Evolutionary conservation across 1,284 basidiomycete genomes (phyloP), one percentile per base, ranked within the genome.

Genomic region (Microbotryum scabiosae): DNA sequence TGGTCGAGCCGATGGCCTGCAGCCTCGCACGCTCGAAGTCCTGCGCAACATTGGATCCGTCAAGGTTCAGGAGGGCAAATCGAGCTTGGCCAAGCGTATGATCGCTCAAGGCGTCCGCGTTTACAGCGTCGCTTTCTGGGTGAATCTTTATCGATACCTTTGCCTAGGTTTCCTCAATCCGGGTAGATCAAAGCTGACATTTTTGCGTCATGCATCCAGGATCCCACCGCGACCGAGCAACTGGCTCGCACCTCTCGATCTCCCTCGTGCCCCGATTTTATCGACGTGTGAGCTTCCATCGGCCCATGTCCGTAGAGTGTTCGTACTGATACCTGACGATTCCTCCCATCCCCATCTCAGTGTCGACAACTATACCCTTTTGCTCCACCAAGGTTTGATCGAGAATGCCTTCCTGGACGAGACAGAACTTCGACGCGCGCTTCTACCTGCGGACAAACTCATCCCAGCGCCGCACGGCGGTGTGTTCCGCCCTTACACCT

Each of bases 341-440:
- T 9, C 12, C 5, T 41, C 3, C 16, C 36, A 18, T 1, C 36
- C 16, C 36, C 30, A 30, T 41, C 14, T 18, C 64, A 74, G 76
- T 21, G 71, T 73, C 62, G 75, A 76, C 67, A 73, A 73, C 66
- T 77, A 73, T 63, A 75, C 74, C 5, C 72, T 77, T 46, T 72
- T 76, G 44, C 67, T 77, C 16, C 76, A 76, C 67, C 76, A 77
- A 64, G 76, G 75, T 23, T 62, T 76, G 18, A 77, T 77, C 66
- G 76, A 77, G 60, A 68, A 72, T 18, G 72, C 73, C 16, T 75
- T 72, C 69, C 63, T 76, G 36, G 64, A 69, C 54, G 76, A 77
- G 64, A 75, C 74, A 62, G 73, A 75, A 55, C 49, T 59, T 55
- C 62, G 70, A 30, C 69, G 69, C 12, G 52, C 53, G 3, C 58